Percentiles rank a stretch among this genome's conserved stretches.
Conservation (phyloP, 768 basidiomycete species). For the Lepiota venenata region DNA sequence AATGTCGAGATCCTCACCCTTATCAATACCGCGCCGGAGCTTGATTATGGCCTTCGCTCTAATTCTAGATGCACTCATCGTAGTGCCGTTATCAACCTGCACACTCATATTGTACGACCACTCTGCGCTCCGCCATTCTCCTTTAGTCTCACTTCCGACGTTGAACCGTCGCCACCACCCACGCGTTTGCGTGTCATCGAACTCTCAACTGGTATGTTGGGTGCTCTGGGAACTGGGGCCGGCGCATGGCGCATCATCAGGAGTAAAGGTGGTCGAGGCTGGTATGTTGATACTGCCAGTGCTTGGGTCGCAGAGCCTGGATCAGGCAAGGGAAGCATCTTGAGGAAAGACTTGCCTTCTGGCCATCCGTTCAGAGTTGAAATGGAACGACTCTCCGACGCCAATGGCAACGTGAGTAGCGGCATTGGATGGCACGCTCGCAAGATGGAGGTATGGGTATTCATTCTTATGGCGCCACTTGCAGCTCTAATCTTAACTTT, state of each 20-base stretch:
- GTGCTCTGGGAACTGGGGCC: slow-evolving; percentile 72
- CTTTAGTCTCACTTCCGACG: slow-evolving; percentile 42
- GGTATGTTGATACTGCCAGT: slow-evolving; percentile 89
- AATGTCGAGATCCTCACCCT: slow-evolving; percentile 88
- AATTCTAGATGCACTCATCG: slow-evolving; percentile 43
- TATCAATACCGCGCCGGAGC: slow-evolving; percentile 69
- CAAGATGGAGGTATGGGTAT: slow-evolving; percentile 88
- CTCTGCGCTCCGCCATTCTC: slow-evolving; percentile 77
- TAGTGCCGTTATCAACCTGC: slow-evolving; percentile 72
- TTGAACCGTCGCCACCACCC: slow-evolving; percentile 41
- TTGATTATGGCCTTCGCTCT: slow-evolving; percentile 52
- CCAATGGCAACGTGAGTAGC: slow-evolving; percentile 87
- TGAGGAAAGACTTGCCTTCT: slow-evolving; percentile 54
- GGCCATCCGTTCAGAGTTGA: slow-evolving; percentile 70
- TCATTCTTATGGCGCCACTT: background rate
- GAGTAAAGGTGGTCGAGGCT: slow-evolving; percentile 91
- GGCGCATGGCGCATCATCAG: slow-evolving; percentile 87
- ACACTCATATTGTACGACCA: slow-evolving; percentile 75
- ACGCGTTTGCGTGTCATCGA: slow-evolving; percentile 88
- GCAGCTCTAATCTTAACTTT: background rate
- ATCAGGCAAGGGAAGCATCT: slow-evolving; percentile 36
- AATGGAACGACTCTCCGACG: slow-evolving; percentile 68
- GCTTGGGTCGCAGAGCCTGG: slow-evolving; percentile 65
- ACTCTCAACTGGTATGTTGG: slow-evolving; percentile 67
- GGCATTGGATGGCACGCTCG: slow-evolving; percentile 94